A percentile compares a stretch with the other conserved stretches of the same genome.
Conservation (phyloP, 805 yeast species). For the Kuraishia capsulata region DNA sequence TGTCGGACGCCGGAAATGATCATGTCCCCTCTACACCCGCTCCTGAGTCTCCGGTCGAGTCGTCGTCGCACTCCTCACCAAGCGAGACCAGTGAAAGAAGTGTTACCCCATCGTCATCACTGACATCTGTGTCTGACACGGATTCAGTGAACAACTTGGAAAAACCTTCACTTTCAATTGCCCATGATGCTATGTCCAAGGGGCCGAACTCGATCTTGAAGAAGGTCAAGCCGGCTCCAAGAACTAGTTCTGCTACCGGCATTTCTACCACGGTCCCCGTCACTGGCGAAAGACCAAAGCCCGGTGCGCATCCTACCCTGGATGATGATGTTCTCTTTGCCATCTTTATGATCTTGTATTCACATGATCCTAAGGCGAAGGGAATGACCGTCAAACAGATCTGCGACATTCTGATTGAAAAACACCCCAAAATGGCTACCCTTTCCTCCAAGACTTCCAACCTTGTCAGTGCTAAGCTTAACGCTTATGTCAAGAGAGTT, state of each 20-base stretch:
- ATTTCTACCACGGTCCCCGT: conserved; percentile 75
- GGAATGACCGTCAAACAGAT: conserved; percentile 91
- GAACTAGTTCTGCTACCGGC: conserved; percentile 52
- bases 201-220: conserved; percentile 17
- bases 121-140: conserved; percentile 21
- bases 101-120: conserved; percentile 34
- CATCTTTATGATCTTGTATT: conserved; percentile 63
- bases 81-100: conserved; percentile 20
- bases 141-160: conserved; percentile 8
- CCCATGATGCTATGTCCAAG: conserved; percentile 15
- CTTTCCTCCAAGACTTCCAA: conserved; percentile 75
- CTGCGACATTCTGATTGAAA: conserved; percentile 64
- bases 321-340: conserved; percentile 74
- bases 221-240: conserved; percentile 6
- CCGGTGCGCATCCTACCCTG: conserved; percentile 54
- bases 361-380: conserved; percentile 54
- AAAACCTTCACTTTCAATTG: conserved; percentile 17
- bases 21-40: background rate
- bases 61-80: conserved; percentile 10
- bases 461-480: conserved; percentile 71
- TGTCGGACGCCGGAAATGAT: background rate
- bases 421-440: conserved; percentile 80
- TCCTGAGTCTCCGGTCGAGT: background rate
- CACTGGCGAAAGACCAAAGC: conserved; percentile 66
- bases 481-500: conserved; percentile 77